A percentile compares a stretch with the other conserved stretches of the same genome.
phyloP scores from a whole-genome alignment of 495 filamentous ascomycete species.

The Aspergillus panamensis region DNA sequence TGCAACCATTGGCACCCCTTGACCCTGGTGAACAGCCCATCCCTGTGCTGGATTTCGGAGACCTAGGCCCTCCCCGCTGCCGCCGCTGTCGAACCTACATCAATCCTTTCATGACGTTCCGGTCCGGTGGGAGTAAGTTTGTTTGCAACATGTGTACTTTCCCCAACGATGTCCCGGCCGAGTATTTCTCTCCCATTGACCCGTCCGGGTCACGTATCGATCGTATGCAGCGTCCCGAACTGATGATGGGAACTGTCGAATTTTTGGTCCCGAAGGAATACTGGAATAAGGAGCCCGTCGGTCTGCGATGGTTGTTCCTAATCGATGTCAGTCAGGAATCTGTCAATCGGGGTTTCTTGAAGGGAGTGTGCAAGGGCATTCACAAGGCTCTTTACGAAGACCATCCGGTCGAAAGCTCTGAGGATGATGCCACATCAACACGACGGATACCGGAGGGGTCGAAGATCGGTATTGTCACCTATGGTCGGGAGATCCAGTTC shows the following conservation, averaged over 20 bases:
- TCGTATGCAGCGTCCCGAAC: conserved; percentile 82
- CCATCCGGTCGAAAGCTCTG: conserved; percentile 51
- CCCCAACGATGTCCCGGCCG: conserved; percentile 86
- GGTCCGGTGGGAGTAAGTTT: conserved; percentile 89
- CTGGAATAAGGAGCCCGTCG: conserved; percentile 92
- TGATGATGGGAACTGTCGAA: conserved; percentile 88
- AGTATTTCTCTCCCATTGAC: conserved; percentile 90
- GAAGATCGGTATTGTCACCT: conserved; percentile 93
- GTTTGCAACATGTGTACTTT: conserved; percentile 99
- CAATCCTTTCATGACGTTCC: conserved; percentile 98
- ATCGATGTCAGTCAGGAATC: conserved; percentile 92
- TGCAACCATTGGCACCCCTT: conserved; percentile 84
- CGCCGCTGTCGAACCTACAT: conserved; percentile 94
- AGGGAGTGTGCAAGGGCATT: conserved; percentile 88
- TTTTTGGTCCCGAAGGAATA: conserved; percentile 98
- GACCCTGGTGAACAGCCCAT: conserved; percentile 84
- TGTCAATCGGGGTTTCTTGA: conserved; percentile 82
- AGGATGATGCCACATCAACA: conserved; percentile 44
- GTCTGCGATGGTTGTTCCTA: conserved; percentile 82
- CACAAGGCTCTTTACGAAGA: conserved; percentile 75
- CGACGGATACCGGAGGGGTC: conserved; percentile 70
- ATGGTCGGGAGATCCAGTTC: conserved; percentile 93
- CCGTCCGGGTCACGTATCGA: conserved; percentile 85
- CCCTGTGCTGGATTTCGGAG: conserved; percentile 93
- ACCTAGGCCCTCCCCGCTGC: conserved; percentile 85